Base-by-base conservation (phyloP, 2,329 filamentous ascomycete species). In the Xylariaceae sp. region DNA sequence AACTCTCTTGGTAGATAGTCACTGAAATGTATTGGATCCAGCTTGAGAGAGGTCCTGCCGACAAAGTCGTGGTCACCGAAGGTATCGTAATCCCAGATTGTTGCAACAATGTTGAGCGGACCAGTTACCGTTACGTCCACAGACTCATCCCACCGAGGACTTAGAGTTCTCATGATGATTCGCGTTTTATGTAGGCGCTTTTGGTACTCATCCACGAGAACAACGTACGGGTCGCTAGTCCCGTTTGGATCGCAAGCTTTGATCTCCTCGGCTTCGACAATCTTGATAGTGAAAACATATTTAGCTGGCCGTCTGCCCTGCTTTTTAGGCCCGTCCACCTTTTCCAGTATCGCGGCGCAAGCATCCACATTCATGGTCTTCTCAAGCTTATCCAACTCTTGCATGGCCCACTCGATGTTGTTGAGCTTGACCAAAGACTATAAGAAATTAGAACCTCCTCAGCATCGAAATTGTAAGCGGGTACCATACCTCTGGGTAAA, bases 211-310 rank as follows among this genome's bases (percentile, higher is more conserved):
- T 99, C 95, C 43, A 94, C 91, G 62, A 99, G 86, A 14, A 99
- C 94, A 26, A 99, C 92, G 69, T 99, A 99, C 0, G 95, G 95
- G 75, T 99, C 95, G 71, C 94, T 98, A 63, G 89, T 86, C 31
- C 95, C 95, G 67, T 91, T 96, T 66, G 96, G 88, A 74, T 99
- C 95, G 72, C 95, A 98, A n/a, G 95, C 92, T 75, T 98, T 98
- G 66, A 99, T 81, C 68, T 99, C 95, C 75, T 99, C 95, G 7
- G 91, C 95, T 75, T 99, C 95, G 23, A 99, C 93, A 57, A 99
- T 93, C 77, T 99, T 99, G 76, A 99, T 93, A 0, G 95, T 98
- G 75, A 99, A 99, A 53, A 97, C 93, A 72, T 96, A 98, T 71
- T 96, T 97, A 61, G 87, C 90, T 37, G 88, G 86, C 67, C 87